These are phyloP conservation scores for Gracilaria domingensis DNA, from an alignment of 23 red algal genomes.

Conservation along the genomic window DNA sequence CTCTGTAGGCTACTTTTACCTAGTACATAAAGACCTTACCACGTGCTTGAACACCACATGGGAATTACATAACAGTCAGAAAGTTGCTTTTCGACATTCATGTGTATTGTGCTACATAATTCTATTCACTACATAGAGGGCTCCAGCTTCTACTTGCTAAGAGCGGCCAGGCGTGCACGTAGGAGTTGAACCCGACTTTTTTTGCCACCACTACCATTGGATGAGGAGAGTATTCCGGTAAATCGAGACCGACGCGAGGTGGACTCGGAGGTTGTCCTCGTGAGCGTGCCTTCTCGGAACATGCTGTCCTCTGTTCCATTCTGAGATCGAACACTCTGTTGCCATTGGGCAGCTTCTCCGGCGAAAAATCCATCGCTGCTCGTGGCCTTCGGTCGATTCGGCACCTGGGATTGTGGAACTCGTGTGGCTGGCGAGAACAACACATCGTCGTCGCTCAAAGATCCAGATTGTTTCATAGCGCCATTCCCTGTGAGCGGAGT, in stretches of 20 bases:
- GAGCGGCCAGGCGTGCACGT: conserved; percentile 17
- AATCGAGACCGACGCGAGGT: neutral
- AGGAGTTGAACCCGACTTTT: conserved; percentile 15
- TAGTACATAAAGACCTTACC: neutral
- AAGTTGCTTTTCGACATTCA: conserved; percentile 13
- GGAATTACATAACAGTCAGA: conserved; percentile 43
- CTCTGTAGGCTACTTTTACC: neutral
- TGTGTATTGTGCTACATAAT: neutral
- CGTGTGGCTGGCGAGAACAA: conserved; percentile 29
- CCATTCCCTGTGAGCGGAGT: neutral
- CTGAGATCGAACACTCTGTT: conserved; percentile 48
- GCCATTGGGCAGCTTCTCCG: conserved; percentile 64
- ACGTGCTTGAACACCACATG: conserved; percentile 36
- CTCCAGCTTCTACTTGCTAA: conserved; percentile 7
- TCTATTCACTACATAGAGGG: conserved; percentile 19
- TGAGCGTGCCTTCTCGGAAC: conserved; percentile 20
- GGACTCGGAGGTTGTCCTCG: conserved; percentile 21
- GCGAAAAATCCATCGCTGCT: conserved; percentile 67
- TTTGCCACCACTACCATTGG: neutral
- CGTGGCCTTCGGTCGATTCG: neutral
- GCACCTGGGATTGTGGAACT: neutral
- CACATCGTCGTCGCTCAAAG: conserved; percentile 19
- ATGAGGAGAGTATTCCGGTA: conserved; percentile 3
- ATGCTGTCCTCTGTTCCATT: conserved; percentile 10
- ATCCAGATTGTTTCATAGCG: neutral